Percentiles rank a stretch among this genome's conserved stretches.
Evolutionary conservation across 352 stramenopile genomes (phyloP).

Genomic region (Albugo laibachii): DNA sequence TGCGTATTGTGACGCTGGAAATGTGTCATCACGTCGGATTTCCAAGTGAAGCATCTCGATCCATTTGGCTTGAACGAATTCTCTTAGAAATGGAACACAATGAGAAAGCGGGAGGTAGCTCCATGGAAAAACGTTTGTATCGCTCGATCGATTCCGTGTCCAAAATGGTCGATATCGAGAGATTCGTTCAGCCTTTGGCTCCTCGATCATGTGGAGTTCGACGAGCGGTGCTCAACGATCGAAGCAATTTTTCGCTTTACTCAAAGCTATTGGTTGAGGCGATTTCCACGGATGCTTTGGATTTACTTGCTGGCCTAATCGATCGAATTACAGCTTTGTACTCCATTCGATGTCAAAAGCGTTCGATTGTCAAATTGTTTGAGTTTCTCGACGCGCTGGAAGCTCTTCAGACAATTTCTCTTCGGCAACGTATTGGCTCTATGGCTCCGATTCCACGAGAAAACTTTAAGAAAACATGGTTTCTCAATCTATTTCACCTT

Average conservation of each 20-base stretch:
- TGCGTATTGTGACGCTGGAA: constrained; percentile 18
- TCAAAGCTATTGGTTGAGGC: background rate
- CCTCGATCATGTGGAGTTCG: constrained; percentile 9
- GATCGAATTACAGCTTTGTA: no score
- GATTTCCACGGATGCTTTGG: no score
- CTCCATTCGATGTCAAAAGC: constrained; percentile 2
- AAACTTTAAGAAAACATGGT: constrained; percentile 16
- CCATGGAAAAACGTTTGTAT: constrained; percentile 3
- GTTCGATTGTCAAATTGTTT: constrained; percentile 17
- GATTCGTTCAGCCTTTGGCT: constrained; percentile 6
- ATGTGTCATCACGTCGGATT: constrained; percentile 33
- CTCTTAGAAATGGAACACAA: constrained; percentile 2
- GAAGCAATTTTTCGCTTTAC: constrained; percentile 12
- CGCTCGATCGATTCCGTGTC: constrained; percentile 9
- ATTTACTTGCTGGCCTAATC: no score
- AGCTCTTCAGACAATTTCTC: constrained; percentile 11
- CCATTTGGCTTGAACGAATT: constrained; percentile 14
- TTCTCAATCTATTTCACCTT: constrained; percentile 41
- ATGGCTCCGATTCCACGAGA: constrained; percentile 1
- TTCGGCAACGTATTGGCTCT: constrained; percentile 4
- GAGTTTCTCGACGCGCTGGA: constrained; percentile 16
- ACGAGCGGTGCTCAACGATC: constrained; percentile 26
- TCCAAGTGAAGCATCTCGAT: constrained; percentile 11
- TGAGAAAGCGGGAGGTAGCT: background rate
- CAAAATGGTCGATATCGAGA: constrained; percentile 7